phyloP scores from a whole-genome alignment of 768 basidiomycete species.

The Psilocybe tampanensis region DNA sequence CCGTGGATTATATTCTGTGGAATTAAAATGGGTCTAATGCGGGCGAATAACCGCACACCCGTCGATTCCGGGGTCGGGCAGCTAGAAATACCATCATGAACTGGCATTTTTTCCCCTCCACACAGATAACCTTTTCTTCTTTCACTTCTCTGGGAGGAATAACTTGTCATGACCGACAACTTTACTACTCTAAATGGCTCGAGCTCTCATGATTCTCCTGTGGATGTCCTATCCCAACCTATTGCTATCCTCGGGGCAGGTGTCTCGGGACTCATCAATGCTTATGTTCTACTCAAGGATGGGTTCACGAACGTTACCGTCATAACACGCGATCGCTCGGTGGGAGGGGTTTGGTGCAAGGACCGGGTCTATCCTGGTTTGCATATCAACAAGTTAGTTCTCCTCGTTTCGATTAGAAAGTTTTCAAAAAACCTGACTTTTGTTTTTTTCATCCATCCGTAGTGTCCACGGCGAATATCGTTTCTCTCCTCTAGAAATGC shows the following conservation, averaged over 20 bases:
- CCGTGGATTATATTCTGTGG: too few species aligned
- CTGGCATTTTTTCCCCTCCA: too few species aligned
- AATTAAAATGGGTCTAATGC: too few species aligned
- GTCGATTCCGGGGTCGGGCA: too few species aligned
- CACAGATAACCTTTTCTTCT: too few species aligned
- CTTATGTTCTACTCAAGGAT: conserved; percentile 55
- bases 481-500: conserved; percentile 61
- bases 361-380: conserved; percentile 59
- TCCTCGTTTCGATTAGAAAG: not conserved
- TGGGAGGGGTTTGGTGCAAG: conserved; percentile 64
- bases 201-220: too few species aligned
- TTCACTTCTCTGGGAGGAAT: too few species aligned
- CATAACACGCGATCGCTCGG: conserved; percentile 53
- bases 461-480: conserved; percentile 68
- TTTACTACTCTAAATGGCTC: too few species aligned
- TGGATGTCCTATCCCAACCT: conserved; percentile 14
- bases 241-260: conserved; percentile 62
- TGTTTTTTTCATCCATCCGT: not conserved
- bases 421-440: not conserved
- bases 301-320: conserved; percentile 59
- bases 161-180: too few species aligned
- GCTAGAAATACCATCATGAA: too few species aligned
- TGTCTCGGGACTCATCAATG: conserved; percentile 60
- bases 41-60: too few species aligned
- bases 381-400: conserved; percentile 58